Base-by-base conservation (phyloP, 352 stramenopile genomes). In the Hyaloperonospora arabidopsidis region DNA sequence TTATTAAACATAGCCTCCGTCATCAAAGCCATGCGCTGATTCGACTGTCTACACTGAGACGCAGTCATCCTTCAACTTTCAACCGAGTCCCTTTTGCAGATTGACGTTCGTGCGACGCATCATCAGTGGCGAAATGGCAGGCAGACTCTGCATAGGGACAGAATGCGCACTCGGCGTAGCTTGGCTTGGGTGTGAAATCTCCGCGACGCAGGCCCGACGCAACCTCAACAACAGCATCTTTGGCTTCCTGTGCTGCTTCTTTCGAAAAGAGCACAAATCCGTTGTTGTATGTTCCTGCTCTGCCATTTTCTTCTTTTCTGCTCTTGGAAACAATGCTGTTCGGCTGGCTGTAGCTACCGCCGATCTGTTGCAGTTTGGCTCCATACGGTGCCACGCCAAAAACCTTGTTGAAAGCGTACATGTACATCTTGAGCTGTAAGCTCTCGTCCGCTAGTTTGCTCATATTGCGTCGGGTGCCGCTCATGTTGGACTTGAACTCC, bases 401-500 rank as follows among this genome's bases (percentile, higher is more conserved):
- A 5, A 88, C 57, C n/a, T 68, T 58, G 32, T 70, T 63, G 48
- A 79, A 91, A 17, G 83, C 83, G 45, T 86, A 80, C 77, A 90
- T 72, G 58, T 93, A 93, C 46, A 90, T 57, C 65, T 91, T 76
- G 14, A 93, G 72, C 65, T 93, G 83, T 2, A 91, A 63, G 49
- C 81, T 93, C n/a, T 86, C 65, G 17, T 64, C 52, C 11, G 80
- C 77, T 1, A 84, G 53, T 40, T 68, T 74, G 21, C 61, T 56
- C 54, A 87, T 67, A 15, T 89, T 75, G 5, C 83, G 75, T 2
- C 52, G 41, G 14, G 65, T 57, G 6, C 68, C 68, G 41, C 73
- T 70, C 50, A 89, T 72, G 45, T 90, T 91, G 11, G 83, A 85
- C 59, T 93, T 93, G 66, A 90, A 93, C 62, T 93, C 83, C 47